A percentile compares a stretch with the other conserved stretches of the same genome.
Conservation (phyloP, 2,329 filamentous ascomycete species). For the Talaromyces sp. region DNA sequence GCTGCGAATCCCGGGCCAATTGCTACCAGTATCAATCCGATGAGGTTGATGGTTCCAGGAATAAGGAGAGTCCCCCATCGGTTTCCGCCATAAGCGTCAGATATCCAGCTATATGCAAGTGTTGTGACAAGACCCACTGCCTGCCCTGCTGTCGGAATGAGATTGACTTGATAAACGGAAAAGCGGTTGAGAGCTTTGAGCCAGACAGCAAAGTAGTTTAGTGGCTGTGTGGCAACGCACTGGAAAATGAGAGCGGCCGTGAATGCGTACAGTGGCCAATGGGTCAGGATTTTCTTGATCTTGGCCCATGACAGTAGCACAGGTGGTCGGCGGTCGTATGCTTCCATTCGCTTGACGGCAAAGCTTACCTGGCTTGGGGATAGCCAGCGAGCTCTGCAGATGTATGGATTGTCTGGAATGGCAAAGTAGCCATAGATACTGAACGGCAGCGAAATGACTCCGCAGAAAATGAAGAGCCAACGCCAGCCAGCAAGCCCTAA, state of each 20-base stretch:
- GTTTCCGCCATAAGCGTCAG: slow-evolving; percentile 14
- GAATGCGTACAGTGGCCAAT: slow-evolving; percentile 15
- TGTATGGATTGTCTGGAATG: slow-evolving; percentile 29
- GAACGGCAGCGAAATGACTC: slow-evolving; percentile 23
- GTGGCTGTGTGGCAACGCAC: slow-evolving; percentile 15
- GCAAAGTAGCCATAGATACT: slow-evolving; percentile 22
- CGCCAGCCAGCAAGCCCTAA: slow-evolving; percentile 23
- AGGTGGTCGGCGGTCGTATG: slow-evolving; percentile 9
- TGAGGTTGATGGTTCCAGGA: slow-evolving; percentile 16
- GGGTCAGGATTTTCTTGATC: slow-evolving; percentile 13
- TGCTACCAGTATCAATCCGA: slow-evolving; percentile 16
- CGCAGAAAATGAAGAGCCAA: slow-evolving; percentile 25
- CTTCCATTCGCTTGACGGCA: slow-evolving; percentile 11
- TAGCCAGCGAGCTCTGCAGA: slow-evolving; percentile 18
- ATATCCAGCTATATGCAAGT: slow-evolving; percentile 14
- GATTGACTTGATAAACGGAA: slow-evolving; percentile 17
- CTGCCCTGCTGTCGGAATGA: slow-evolving; percentile 14
- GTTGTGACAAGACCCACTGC: slow-evolving; percentile 13
- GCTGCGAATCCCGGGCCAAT: slow-evolving; percentile 16
- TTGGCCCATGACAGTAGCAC: slow-evolving; percentile 13
- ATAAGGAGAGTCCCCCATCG: slow-evolving; percentile 13
- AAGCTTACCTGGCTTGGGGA: slow-evolving; percentile 2
- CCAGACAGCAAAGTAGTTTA: slow-evolving; percentile 17
- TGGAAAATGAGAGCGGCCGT: slow-evolving; percentile 14
- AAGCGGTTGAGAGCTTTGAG: slow-evolving; percentile 15